These are phyloP conservation scores for Mycena vitilis DNA, from an alignment of 768 basidiomycete genomes.

Conservation along the genomic window DNA sequence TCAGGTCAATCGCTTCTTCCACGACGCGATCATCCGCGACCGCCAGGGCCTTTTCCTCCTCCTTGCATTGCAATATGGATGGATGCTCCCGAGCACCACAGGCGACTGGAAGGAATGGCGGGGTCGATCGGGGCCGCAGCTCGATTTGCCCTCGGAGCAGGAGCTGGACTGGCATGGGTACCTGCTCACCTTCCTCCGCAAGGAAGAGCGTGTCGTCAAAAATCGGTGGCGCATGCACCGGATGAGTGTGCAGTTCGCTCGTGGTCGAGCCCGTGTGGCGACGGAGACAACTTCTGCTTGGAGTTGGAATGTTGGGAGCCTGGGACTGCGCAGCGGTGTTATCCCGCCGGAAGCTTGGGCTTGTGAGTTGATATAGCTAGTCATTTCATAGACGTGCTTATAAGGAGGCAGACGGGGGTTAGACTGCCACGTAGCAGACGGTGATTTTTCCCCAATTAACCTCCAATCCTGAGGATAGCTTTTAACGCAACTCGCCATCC, in stretches of 20 bases:
- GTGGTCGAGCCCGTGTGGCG: conserved; percentile 10
- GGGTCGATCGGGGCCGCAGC: conserved; percentile 4
- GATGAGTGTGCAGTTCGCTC: conserved; percentile 34
- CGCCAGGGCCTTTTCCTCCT: conserved; percentile 32
- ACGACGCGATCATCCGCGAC: conserved; percentile 10
- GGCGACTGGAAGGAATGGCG: conserved; percentile 29
- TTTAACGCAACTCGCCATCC: too few species aligned
- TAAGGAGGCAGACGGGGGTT: too few species aligned
- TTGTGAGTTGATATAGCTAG: conserved; percentile 7
- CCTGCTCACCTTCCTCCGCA: conserved; percentile 31
- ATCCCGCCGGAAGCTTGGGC: conserved; percentile 15
- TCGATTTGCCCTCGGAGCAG: conserved; percentile 22
- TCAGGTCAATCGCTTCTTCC: conserved; percentile 26
- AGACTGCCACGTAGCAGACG: too few species aligned
- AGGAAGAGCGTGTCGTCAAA: conserved; percentile 29
- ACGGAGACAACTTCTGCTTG: conserved; percentile 13
- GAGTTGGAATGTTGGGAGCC: conserved; percentile 24
- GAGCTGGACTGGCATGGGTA: conserved; percentile 30
- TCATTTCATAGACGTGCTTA: too few species aligned
- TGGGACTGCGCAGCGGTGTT: conserved; percentile 13
- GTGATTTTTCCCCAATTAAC: too few species aligned
- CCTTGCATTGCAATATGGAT: conserved; percentile 31
- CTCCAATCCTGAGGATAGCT: too few species aligned
- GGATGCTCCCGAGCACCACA: conserved; percentile 34
- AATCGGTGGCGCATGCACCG: conserved; percentile 35